Conservation (phyloP, 345 rosid genomes). For the Barbarea vulgaris region DNA sequence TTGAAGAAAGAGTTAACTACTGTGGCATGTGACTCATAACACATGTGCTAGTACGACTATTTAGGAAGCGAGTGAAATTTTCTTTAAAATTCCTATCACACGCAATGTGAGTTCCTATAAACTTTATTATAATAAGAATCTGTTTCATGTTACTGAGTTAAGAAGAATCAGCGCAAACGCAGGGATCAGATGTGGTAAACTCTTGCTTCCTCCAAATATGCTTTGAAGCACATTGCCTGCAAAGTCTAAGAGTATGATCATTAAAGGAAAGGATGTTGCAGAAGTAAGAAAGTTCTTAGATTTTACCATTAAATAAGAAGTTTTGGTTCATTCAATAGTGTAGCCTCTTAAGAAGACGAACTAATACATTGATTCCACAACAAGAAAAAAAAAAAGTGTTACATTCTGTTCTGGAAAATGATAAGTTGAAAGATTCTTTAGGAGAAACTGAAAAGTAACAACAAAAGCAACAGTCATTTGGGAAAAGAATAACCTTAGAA, state of each 20-base stretch:
- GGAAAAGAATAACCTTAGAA: slow-evolving; percentile 6
- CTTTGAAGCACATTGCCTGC: slow-evolving; percentile 66
- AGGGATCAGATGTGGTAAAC: neutral
- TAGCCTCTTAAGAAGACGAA: too few relatives aligned
- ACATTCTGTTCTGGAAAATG: slow-evolving; percentile 1
- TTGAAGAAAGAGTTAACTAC: too few relatives aligned
- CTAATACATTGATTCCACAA: neutral
- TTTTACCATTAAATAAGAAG: neutral
- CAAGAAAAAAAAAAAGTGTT: neutral
- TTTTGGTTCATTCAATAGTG: neutral
- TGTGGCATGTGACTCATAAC: too few relatives aligned
- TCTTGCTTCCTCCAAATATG: slow-evolving; percentile 10
- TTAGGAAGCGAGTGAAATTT: too few relatives aligned
- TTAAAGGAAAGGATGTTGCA: neutral
- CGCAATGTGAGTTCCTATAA: too few relatives aligned
- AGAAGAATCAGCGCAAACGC: too few relatives aligned
- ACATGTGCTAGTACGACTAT: too few relatives aligned
- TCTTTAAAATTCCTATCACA: too few relatives aligned
- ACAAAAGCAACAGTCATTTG: slow-evolving; percentile 12
- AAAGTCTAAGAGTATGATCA: slow-evolving; percentile 59
- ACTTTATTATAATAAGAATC: too few relatives aligned
- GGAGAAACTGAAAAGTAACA: neutral
- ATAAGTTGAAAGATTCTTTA: neutral
- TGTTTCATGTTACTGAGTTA: too few relatives aligned
- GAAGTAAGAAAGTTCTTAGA: neutral